Evolutionary conservation across 148 eudicot species (phyloP), one percentile per base, ranked within the genome.

Genomic region (Rhododendron vialii): DNA sequence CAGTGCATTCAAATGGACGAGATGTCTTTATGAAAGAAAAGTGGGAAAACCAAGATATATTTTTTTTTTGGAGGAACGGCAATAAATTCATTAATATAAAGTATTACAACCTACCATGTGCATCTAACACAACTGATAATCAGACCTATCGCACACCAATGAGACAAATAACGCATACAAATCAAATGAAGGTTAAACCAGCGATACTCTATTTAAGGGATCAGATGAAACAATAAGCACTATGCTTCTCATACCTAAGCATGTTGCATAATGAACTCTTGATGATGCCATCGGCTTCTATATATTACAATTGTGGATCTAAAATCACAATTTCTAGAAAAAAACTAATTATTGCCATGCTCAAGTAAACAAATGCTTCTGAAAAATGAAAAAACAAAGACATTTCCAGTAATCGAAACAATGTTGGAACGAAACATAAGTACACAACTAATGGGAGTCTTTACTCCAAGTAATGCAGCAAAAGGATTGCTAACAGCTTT

Each of bases 391-490:
- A 53, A 51, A 81, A 17, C 17, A 55, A 53, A 55, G 26, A 81
- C 41, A 81, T 77, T 76, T n/a, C 41, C 14, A 78, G 53, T 57
- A 38, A 85, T 65, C 78, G 28, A 65, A 65, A 38, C 87, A 79
- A 63, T 41, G 50, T 85, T 82, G 41, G 67, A 22, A 53, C 2
- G 26, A 33, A 53, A 53, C 26, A 55, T 71, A 78, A 76, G 38
- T 71, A 30, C 38, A 71, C 38, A 67, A 22, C 53, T 48, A 55
- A 24, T 18, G 47, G 24, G 86, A 85, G 80, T 43, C 86, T 77
- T 75, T 35, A 78, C 69, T 84, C 78, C 57, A 24, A 78, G 82
- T 67, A 57, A 17, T 48, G 48, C 80, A 73, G 38, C 47, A 51
- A 69, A 84, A 50, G 35, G 81, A 75, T 55, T 28, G 65, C 86